These are phyloP conservation scores for Monilinia laxa DNA, from an alignment of 2,329 filamentous ascomycete species.

Conservation along the genomic window DNA sequence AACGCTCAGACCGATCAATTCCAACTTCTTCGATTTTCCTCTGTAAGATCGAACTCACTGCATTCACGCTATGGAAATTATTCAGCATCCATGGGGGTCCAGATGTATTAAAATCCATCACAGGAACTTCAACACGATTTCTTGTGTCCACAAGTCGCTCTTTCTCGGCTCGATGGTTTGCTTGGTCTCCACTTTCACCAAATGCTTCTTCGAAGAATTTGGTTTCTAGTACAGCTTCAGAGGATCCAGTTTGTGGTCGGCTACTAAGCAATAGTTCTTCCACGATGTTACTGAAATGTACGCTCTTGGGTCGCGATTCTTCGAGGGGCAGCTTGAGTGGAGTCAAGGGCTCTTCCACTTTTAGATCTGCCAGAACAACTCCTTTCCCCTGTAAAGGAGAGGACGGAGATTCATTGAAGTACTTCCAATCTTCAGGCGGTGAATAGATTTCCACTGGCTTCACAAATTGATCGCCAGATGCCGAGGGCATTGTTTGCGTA, in stretches of 20 bases:
- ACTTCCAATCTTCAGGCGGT: constrained; percentile 27
- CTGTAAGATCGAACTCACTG: constrained; percentile 38
- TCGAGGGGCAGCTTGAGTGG: constrained; percentile 29
- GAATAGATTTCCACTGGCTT: constrained; percentile 65
- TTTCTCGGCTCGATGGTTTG: constrained; percentile 35
- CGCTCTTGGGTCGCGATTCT: constrained; percentile 26
- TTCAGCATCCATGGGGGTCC: constrained; percentile 48
- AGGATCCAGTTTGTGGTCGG: constrained; percentile 12
- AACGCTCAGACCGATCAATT: constrained; percentile 40
- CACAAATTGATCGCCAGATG: constrained; percentile 48
- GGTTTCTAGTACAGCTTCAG: constrained; percentile 22
- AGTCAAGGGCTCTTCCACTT: constrained; percentile 38
- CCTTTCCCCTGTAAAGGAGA: constrained; percentile 20
- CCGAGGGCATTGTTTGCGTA: constrained; percentile 3
- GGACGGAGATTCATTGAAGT: constrained; percentile 3
- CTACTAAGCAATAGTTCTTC: constrained; percentile 31
- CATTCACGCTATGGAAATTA: constrained; percentile 23
- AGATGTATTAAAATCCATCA: constrained; percentile 46
- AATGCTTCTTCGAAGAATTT: constrained; percentile 37
- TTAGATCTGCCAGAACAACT: constrained; percentile 30
- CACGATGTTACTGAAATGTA: constrained; percentile 36
- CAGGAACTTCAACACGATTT: constrained; percentile 49
- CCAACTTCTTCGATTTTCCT: constrained; percentile 32
- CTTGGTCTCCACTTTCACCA: constrained; percentile 28
- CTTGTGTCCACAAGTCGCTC: constrained; percentile 43